A percentile compares a stretch with the other conserved stretches of the same genome.
Conservation (phyloP, 805 yeast species). For the Candida easanensis region DNA sequence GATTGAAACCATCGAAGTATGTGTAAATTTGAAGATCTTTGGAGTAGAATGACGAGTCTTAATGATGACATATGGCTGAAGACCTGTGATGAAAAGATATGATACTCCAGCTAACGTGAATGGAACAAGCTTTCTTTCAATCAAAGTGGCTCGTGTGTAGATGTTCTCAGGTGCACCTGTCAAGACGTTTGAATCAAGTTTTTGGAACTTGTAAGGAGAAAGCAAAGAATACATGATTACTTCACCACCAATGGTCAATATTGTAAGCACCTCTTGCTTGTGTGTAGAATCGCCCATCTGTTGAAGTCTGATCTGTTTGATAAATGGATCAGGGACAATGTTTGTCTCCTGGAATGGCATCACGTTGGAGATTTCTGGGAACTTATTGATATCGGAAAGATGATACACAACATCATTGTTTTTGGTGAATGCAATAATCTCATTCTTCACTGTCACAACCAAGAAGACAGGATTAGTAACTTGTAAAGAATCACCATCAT, state of each 20-base stretch:
- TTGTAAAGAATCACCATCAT: constrained; percentile 25
- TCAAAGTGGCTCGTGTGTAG: constrained; percentile 53
- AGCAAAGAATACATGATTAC: constrained; percentile 61
- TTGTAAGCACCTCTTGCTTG: constrained; percentile 62
- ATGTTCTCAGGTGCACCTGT: constrained; percentile 85
- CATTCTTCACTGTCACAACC: constrained; percentile 74
- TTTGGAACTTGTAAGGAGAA: constrained; percentile 41
- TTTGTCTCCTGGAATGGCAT: constrained; percentile 32
- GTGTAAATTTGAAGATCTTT: constrained; percentile 62
- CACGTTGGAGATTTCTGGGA: constrained; percentile 38
- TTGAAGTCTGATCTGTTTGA: constrained; percentile 64
- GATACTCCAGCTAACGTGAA: constrained; percentile 57
- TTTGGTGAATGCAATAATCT: constrained; percentile 61
- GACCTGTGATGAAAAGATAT: constrained; percentile 70
- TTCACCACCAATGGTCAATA: constrained; percentile 82
- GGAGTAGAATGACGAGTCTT: constrained; percentile 64
- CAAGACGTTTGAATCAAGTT: constrained; percentile 41
- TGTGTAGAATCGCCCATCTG: constrained; percentile 57
- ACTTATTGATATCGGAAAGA: constrained; percentile 34
- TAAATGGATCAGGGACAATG: constrained; percentile 65
- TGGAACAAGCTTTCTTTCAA: constrained; percentile 64
- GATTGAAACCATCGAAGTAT: constrained; percentile 63
- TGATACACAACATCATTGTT: constrained; percentile 39
- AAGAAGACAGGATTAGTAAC: constrained; percentile 46
- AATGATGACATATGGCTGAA: constrained; percentile 64